Percentiles rank a stretch among this genome's conserved stretches.
phyloP scores from a whole-genome alignment of 345 rosid species.

The Boechera divaricarpa region DNA sequence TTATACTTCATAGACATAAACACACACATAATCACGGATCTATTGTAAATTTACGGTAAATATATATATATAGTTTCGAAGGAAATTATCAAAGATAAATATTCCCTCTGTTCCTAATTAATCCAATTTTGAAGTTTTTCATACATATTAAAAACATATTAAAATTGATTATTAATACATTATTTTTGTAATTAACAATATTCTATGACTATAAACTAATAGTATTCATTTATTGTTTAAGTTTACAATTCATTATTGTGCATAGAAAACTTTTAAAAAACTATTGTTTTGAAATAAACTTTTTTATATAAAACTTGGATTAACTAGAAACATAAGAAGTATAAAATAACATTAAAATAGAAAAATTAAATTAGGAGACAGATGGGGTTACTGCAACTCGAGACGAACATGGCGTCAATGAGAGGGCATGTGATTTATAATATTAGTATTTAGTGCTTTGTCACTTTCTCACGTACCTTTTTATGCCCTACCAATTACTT shows the following conservation, averaged over 20 bases:
- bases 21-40: constrained; percentile 10
- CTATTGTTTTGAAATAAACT: no score
- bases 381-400: constrained; percentile 41
- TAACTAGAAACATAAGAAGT: no score
- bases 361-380: constrained; percentile 19
- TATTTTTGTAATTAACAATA: no score
- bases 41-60: not conserved
- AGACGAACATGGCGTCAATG: constrained; percentile 43
- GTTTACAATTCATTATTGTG: no score
- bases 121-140: no score
- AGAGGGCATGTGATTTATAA: constrained; percentile 42
- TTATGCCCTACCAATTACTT: constrained; percentile 41
- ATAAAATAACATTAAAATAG: not conserved
- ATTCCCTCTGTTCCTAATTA: no score
- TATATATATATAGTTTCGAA: not conserved
- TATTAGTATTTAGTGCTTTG: constrained; percentile 40
- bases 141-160: no score
- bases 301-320: no score
- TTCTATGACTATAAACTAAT: no score
- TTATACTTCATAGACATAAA: constrained; percentile 1
- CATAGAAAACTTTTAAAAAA: no score
- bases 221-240: no score
- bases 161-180: no score
- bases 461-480: constrained; percentile 44
- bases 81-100: not conserved